Percentiles rank a stretch among this genome's conserved stretches.
These are phyloP conservation scores for Fusarium incarnatum DNA, from an alignment of 2,329 filamentous ascomycete species.

Conservation along the genomic window DNA sequence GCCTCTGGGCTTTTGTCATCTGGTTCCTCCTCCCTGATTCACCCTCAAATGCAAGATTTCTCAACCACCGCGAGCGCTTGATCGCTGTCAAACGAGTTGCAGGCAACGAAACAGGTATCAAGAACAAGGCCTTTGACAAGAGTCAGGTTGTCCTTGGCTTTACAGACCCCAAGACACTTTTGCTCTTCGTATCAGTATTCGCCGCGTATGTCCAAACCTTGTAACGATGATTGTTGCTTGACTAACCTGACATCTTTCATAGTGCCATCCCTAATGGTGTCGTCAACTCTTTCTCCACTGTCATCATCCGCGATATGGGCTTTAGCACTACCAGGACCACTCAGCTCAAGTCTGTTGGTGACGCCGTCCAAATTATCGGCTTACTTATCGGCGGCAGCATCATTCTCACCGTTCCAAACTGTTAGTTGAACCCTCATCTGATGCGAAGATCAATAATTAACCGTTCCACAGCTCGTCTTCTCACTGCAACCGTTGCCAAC, in stretches of 20 bases:
- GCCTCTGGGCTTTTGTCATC: constrained; percentile 12
- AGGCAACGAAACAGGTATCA: constrained; percentile 2
- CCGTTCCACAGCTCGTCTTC: not conserved
- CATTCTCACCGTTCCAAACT: constrained; percentile 8
- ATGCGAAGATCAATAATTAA: no score
- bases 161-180: constrained; percentile 7
- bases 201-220: not conserved
- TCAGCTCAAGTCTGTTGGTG: constrained; percentile 8
- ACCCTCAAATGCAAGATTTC: constrained; percentile 3
- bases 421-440: no score
- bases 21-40: constrained; percentile 15
- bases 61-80: constrained; percentile 8
- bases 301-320: constrained; percentile 19
- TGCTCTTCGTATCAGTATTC: constrained; percentile 7
- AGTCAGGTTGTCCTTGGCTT: constrained; percentile 1
- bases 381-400: constrained; percentile 5
- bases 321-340: constrained; percentile 8
- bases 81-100: constrained; percentile 14
- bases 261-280: constrained; percentile 7
- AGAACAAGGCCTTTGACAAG: constrained; percentile 13
- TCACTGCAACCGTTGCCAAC: constrained; percentile 8
- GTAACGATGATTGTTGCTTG: no score
- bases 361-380: constrained; percentile 8
- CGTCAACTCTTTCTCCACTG: constrained; percentile 10
- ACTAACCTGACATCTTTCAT: no score